Evolutionary conservation across 768 basidiomycete genomes (phyloP), one percentile per base, ranked within the genome.

Genomic region (Auricularia sp.): DNA sequence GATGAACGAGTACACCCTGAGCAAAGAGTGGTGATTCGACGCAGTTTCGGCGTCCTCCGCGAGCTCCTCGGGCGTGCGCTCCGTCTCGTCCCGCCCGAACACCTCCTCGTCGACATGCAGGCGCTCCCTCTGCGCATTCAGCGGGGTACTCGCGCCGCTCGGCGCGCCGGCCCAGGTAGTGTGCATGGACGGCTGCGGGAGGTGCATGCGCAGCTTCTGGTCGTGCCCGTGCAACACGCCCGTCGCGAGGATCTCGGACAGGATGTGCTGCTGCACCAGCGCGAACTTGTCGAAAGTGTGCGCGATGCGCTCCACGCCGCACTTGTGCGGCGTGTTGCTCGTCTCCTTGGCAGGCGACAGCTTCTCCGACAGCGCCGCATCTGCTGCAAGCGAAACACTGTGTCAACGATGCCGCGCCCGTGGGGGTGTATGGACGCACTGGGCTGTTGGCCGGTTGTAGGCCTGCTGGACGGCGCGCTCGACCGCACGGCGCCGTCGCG

Each of bases 1-100:
- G 14, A 72, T 62, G 34, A 72, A 63, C 16, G 71, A 69, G 61
- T 69, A 72, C 10, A 71, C 69, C 3, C 71, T 62, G 24, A 71
- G 64, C 29, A 72, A 64, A 34, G 67, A 70, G 35, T 69, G 70
- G 33, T 65, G 61, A n/a, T 66, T 65, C 3, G 59, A 68, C 14
- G 39, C 62, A 18, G 62, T 39, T 14, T 47, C 64, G 11, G 64
- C 65, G 35, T 65, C 65, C n/a, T 34, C 36, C 29, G 62, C 61
- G 51, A 24, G 34, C 10, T 68, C 62, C 4, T 24, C 7, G n/a
- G 54, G 56, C 54, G 61, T 54, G 4, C 39, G 45, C 61, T 68
- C 62, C 39, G 44, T 37, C 51, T 70, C 68, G 16, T 64, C 54
- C 11, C 47, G 47, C 14, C 47, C 47, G 21, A 51, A 18, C 14